Evolutionary conservation across 2,329 filamentous ascomycete species (phyloP), one percentile per base, ranked within the genome.

Genomic region (Triangularia setosa): DNA sequence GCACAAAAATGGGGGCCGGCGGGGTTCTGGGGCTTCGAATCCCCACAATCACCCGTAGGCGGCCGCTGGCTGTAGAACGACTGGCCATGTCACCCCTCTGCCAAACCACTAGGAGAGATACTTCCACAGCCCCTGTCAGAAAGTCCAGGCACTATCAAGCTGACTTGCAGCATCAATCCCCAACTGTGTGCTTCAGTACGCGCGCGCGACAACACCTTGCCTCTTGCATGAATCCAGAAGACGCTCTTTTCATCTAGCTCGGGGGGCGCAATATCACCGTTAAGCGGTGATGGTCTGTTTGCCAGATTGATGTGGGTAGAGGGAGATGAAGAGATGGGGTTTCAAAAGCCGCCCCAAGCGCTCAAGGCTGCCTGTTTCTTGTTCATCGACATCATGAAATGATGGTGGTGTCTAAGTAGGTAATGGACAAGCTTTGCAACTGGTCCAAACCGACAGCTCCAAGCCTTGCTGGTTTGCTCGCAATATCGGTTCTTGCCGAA

Each of bases 171-270:
- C 30, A 44, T 11, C 23, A 58, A 53, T 30, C 28, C 35, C 58
- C 56, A 63, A 54, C 60, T 63, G n/a, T 48, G 40, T 64, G 65
- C 63, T 64, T 67, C 65, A 64, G 40, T 69, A 69, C 59, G 56
- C 67, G 67, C 67, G 65, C 67, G 64, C 66, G 64, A 67, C 61
- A 64, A 48, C 4, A 63, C 30, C 53, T 27, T 57, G 28, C 28
- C 48, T n/a, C 60, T 23, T 24, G 57, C 30, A 55, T 55, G 52
- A 28, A 55, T 16, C 12, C 52, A 55, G 25, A 55, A 28, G 23
- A 53, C 23, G 48, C 21, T 23, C 48, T 53, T 24, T 24, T 25
- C 14, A 52, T 52, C 48, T 4, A 25, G 44, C 6, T 52, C 44
- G 6, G 5, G 44, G n/a, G n/a, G n/a, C n/a, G n/a, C 30, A 33